Conservation (phyloP, 2,329 filamentous ascomycete species). For the Capronia coronata region DNA sequence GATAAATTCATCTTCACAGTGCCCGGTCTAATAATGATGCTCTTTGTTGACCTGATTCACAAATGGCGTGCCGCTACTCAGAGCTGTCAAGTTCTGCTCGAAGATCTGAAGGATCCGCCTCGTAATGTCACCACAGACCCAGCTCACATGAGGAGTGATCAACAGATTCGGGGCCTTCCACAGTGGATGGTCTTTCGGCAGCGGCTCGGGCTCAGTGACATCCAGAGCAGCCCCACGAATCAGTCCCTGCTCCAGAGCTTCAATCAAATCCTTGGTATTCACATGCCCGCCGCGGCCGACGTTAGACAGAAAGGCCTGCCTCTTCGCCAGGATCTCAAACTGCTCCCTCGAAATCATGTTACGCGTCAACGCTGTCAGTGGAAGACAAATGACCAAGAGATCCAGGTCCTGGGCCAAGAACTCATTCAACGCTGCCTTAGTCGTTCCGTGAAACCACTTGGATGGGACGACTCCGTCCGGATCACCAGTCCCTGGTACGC, state of each 20-base stretch:
- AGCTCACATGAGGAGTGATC: conserved; percentile 20
- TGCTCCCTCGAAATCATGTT: conserved; percentile 39
- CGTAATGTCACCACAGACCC: conserved; percentile 6
- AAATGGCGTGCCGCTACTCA: not conserved
- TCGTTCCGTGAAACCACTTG: conserved; percentile 47
- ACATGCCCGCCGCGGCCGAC: conserved; percentile 37
- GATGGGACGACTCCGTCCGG: conserved; percentile 45
- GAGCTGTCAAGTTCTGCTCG: conserved; percentile 11
- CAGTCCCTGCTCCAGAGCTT: conserved; percentile 15
- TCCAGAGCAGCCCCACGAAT: conserved; percentile 24
- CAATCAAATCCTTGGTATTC: conserved; percentile 33
- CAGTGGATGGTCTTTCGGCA: conserved; percentile 15
- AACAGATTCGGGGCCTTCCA: conserved; percentile 23
- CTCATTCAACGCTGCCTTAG: conserved; percentile 42
- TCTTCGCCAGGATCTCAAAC: conserved; percentile 43
- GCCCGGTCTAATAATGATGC: conserved; percentile 6
- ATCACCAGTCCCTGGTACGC: conserved; percentile 60
- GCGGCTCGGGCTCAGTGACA: conserved; percentile 22
- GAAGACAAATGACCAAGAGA: conserved; percentile 48
- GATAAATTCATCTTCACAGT: not conserved
- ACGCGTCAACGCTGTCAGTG: conserved; percentile 46
- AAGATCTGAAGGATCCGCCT: conserved; percentile 8
- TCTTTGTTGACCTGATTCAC: conserved; percentile 11
- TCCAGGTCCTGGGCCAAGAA: conserved; percentile 50
- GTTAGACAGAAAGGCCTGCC: conserved; percentile 21